Evolutionary conservation across 2,329 filamentous ascomycete species (phyloP).

Genomic region (Cordyceps cicadae): DNA sequence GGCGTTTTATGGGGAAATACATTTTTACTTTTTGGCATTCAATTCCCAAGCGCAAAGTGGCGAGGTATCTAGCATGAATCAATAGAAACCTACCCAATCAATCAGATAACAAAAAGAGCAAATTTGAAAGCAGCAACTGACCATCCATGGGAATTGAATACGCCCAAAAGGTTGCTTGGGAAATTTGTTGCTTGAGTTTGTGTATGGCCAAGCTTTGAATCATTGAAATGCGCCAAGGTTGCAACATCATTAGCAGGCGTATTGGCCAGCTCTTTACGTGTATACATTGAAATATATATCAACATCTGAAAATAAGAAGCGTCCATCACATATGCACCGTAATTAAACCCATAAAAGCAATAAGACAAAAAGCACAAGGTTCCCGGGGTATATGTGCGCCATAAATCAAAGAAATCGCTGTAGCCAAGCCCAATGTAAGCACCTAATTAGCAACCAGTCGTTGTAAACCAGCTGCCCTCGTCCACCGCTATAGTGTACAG

Average conservation of each 20-base stretch:
- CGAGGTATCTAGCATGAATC: background rate
- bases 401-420: background rate
- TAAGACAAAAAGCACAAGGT: background rate
- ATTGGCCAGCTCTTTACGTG: background rate
- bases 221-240: background rate
- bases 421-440: constrained; percentile 5
- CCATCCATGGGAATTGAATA: background rate
- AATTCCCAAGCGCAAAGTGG: constrained; percentile 4
- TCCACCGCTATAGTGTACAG: background rate
- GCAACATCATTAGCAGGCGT: background rate
- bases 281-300: no score
- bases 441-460: background rate
- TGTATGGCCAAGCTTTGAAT: background rate
- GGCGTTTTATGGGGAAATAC: constrained; percentile 6
- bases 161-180: background rate
- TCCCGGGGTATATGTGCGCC: constrained; percentile 10
- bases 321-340: background rate
- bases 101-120: background rate
- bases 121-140: no score
- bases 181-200: background rate
- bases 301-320: background rate
- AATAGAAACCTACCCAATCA: background rate
- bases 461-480: background rate
- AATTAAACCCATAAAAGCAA: background rate
- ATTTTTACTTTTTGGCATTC: constrained; percentile 1